A percentile compares a stretch with the other conserved stretches of the same genome.
These are phyloP conservation scores for Neurospora sp. DNA, from an alignment of 495 filamentous ascomycete genomes.

Conservation along the genomic window DNA sequence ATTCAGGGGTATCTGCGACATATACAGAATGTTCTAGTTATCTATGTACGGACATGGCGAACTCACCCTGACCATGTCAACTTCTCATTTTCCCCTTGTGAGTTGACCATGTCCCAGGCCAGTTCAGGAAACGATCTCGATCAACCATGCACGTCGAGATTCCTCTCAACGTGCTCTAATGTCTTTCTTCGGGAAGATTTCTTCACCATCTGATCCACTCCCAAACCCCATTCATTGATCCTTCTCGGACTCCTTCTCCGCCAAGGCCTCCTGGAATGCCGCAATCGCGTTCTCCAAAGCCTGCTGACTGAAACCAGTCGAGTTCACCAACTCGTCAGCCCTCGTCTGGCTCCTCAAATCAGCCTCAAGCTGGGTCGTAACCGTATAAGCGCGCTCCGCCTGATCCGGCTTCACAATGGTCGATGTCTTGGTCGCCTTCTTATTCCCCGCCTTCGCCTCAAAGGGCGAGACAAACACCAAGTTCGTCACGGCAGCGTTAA, in stretches of 20 bases:
- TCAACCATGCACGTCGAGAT: background rate
- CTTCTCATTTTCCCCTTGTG: background rate
- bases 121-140: background rate
- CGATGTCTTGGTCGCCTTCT: constrained; percentile 39
- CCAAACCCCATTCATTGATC: background rate
- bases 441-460: background rate
- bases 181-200: background rate
- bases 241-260: constrained; percentile 1
- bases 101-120: background rate
- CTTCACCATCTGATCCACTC: background rate
- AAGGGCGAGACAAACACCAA: constrained; percentile 52
- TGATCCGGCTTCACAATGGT: constrained; percentile 64
- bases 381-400: constrained; percentile 56
- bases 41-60: background rate
- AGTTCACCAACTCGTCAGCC: constrained; percentile 29
- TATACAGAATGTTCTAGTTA: background rate
- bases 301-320: constrained; percentile 26
- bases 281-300: constrained; percentile 17
- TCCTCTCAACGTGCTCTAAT: background rate
- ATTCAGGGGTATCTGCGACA: background rate
- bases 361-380: constrained; percentile 53
- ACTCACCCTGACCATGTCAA: background rate
- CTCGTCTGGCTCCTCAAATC: constrained; percentile 22
- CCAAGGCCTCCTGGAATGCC: constrained; percentile 20
- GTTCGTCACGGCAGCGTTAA: constrained; percentile 73